These are phyloP conservation scores for Adiantum capillusveneris DNA, from an alignment of 75 land plant species.

Conservation along the genomic window DNA sequence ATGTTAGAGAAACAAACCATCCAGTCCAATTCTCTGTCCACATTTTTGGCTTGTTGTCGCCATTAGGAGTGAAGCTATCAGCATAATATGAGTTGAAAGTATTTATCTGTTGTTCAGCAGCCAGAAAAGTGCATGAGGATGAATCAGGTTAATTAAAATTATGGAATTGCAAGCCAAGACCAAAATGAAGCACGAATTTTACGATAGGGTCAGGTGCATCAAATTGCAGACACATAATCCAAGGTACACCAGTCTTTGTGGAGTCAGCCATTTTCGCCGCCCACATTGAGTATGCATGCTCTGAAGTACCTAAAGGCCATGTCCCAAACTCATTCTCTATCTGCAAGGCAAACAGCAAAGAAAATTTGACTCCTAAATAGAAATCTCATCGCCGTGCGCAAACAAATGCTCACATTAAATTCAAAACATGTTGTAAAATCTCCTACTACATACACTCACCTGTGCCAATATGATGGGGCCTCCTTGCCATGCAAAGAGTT, in stretches of 20 bases:
- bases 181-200: slow-evolving; percentile 13
- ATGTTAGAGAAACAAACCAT: slow-evolving; percentile 34
- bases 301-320: slow-evolving; percentile 43
- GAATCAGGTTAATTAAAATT: no score
- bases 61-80: slow-evolving; percentile 45
- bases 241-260: slow-evolving; percentile 74
- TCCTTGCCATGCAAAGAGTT: slow-evolving; percentile 75
- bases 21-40: slow-evolving; percentile 96
- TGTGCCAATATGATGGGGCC: slow-evolving; percentile 85
- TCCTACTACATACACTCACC: slow-evolving; percentile 17
- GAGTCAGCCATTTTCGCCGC: slow-evolving; percentile 76
- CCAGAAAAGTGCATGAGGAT: no score
- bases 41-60: slow-evolving; percentile 50
- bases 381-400: no score
- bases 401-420: no score
- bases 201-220: slow-evolving; percentile 86
- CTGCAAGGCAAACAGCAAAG: slow-evolving; percentile 26
- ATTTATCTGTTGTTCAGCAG: slow-evolving; percentile 28
- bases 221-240: slow-evolving; percentile 90
- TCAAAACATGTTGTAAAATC: neutral
- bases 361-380: no score
- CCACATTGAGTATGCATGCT: slow-evolving; percentile 77
- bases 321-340: slow-evolving; percentile 82
- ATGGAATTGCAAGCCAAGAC: no score
- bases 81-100: slow-evolving; percentile 72